Percentiles rank a stretch among this genome's conserved stretches.
Evolutionary conservation across 2,329 filamentous ascomycete genomes (phyloP).

Genomic region (Periconia macrospinosa): DNA sequence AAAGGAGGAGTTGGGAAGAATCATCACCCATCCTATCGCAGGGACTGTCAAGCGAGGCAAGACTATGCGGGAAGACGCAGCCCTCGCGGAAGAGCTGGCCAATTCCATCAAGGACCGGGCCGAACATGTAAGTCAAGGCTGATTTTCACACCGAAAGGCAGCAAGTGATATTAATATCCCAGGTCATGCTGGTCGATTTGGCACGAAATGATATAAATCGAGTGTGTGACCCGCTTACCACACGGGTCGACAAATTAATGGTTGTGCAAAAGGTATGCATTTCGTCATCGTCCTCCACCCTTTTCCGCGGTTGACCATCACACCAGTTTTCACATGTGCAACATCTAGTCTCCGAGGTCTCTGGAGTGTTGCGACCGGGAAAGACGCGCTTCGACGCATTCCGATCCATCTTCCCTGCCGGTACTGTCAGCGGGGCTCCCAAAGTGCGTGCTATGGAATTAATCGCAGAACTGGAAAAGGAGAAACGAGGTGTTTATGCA

Average conservation of each 20-base stretch:
- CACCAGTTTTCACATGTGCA: constrained; percentile 88
- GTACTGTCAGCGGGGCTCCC: constrained; percentile 86
- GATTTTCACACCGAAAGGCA: constrained; percentile 53
- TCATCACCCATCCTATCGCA: constrained; percentile 96
- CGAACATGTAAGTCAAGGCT: constrained; percentile 36
- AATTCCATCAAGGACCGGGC: constrained; percentile 79
- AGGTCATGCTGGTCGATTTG: constrained; percentile 97
- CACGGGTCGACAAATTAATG: constrained; percentile 91
- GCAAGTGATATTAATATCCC: constrained; percentile 44
- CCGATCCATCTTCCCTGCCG: constrained; percentile 93
- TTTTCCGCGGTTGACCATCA: constrained; percentile 6
- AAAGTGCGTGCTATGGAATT: constrained; percentile 98
- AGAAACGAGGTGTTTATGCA: constrained; percentile 94
- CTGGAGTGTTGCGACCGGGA: constrained; percentile 77
- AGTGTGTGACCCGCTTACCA: constrained; percentile 87
- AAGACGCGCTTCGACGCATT: constrained; percentile 95
- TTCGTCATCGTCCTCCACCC: constrained; percentile 1
- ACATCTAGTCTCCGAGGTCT: constrained; percentile 95
- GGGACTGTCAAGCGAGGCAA: constrained; percentile 89
- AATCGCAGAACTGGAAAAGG: constrained; percentile 88
- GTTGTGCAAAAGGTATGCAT: constrained; percentile 52
- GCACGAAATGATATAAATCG: constrained; percentile 96
- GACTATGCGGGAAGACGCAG: constrained; percentile 78
- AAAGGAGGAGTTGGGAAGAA: constrained; percentile 81
- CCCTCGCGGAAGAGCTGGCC: constrained; percentile 74